Evolutionary conservation across 2,329 filamentous ascomycete genomes (phyloP).

Genomic region (Fusarium mangiferae): DNA sequence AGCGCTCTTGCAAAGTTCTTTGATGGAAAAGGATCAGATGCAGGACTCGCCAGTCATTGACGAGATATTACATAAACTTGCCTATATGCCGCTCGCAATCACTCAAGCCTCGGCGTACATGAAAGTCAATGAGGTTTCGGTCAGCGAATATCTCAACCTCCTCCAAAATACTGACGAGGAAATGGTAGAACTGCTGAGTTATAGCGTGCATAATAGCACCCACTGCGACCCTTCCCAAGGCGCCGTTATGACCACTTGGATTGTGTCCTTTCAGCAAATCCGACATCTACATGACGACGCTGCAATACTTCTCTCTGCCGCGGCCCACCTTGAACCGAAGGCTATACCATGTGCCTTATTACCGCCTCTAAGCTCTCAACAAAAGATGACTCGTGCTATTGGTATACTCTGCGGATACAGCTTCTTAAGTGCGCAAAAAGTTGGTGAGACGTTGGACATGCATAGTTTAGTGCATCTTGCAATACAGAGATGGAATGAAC

Average conservation of each 20-base stretch:
- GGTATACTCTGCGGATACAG: conserved; percentile 48
- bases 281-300: conserved; percentile 41
- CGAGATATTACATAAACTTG: conserved; percentile 44
- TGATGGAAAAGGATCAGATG: background rate
- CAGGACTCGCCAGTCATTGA: rapidly evolving
- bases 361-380: conserved; percentile 23
- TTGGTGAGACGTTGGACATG: conserved; percentile 48
- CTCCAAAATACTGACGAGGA: conserved; percentile 47
- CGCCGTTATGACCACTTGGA: conserved; percentile 52
- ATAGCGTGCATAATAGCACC: conserved; percentile 22
- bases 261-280: conserved; percentile 55
- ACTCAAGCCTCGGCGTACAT: conserved; percentile 54
- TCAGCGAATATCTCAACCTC: conserved; percentile 49
- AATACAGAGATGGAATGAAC: conserved; percentile 40
- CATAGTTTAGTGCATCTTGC: conserved; percentile 52
- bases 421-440: conserved; percentile 44
- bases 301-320: conserved; percentile 47
- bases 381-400: conserved; percentile 42
- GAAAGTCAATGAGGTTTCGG: conserved; percentile 41
- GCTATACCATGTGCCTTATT: conserved; percentile 51
- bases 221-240: conserved; percentile 47
- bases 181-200: conserved; percentile 4
- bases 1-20: conserved; percentile 32
- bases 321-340: conserved; percentile 50
- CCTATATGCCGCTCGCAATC: conserved; percentile 52